These are phyloP conservation scores for Candida khao-thaluensis DNA, from an alignment of 805 yeast species.

Conservation along the genomic window DNA sequence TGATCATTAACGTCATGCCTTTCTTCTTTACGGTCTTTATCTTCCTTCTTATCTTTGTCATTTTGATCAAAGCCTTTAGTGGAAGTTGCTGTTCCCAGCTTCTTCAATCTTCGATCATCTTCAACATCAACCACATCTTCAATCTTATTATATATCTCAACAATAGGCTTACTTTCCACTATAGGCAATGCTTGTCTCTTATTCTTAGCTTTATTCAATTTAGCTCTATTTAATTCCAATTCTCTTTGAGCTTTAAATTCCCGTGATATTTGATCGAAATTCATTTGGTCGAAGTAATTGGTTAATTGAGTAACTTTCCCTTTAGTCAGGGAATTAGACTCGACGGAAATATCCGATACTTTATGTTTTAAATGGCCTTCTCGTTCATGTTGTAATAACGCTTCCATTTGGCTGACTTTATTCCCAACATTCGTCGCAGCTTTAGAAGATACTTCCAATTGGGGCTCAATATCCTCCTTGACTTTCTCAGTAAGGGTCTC, in stretches of 20 bases:
- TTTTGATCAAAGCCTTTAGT: background rate
- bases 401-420: constrained; percentile 30
- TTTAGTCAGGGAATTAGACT: constrained; percentile 7
- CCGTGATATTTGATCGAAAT: constrained; percentile 73
- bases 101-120: constrained; percentile 15
- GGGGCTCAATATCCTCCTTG: too few species aligned
- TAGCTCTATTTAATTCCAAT: constrained; percentile 52
- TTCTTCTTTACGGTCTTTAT: too few species aligned
- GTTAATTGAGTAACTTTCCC: constrained; percentile 62
- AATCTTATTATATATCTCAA: constrained; percentile 84
- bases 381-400: constrained; percentile 18
- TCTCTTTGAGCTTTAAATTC: constrained; percentile 91
- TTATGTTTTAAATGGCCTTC: constrained; percentile 12
- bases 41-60: constrained; percentile 2
- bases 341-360: constrained; percentile 17
- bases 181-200: constrained; percentile 70
- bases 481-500: constrained; percentile 9
- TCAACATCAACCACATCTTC: constrained; percentile 74
- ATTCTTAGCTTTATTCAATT: constrained; percentile 42
- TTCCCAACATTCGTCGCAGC: constrained; percentile 21
- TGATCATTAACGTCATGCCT: too few species aligned
- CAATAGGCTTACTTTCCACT: constrained; percentile 77
- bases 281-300: constrained; percentile 67
- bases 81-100: constrained; percentile 10
- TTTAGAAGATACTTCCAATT: constrained; percentile 14